Percentiles rank a stretch among this genome's conserved stretches.
phyloP scores from a whole-genome alignment of 2,329 filamentous ascomycete genomes.

The Botrytis hyacinthi region DNA sequence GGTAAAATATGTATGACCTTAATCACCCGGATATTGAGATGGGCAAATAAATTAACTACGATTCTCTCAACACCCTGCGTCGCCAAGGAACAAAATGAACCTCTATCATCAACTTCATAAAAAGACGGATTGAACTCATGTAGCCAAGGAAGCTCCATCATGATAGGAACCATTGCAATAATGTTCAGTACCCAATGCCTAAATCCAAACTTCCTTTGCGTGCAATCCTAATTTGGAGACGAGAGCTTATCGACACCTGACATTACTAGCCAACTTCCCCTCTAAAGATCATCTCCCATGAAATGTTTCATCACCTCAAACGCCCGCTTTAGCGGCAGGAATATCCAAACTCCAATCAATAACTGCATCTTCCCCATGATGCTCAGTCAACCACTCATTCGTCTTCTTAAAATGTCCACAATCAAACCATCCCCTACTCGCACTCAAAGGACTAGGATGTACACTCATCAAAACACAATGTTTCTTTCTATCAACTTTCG shows the following conservation, averaged over 20 bases:
- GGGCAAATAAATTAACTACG: background rate
- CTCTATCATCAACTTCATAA: background rate
- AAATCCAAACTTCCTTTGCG: background rate
- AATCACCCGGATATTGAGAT: background rate
- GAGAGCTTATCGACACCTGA: background rate
- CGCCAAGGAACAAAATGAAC: background rate
- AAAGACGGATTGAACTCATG: background rate
- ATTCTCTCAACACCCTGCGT: background rate
- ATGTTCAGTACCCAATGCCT: background rate
- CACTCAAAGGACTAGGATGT: constrained; percentile 92
- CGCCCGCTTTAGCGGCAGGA: constrained; percentile 1
- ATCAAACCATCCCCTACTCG: constrained; percentile 75
- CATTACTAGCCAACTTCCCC: background rate
- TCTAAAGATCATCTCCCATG: background rate
- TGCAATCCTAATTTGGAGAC: background rate
- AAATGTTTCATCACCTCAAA: background rate
- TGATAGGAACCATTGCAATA: background rate
- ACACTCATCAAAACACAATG: constrained; percentile 84
- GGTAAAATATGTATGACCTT: background rate
- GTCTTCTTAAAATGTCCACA: constrained; percentile 78
- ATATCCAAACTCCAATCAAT: constrained; percentile 77
- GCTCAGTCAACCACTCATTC: constrained; percentile 77
- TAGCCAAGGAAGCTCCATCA: constrained; percentile 4
- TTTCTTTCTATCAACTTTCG: constrained; percentile 66
- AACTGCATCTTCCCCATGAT: constrained; percentile 75